These are phyloP conservation scores for Salix suchowensis DNA, from an alignment of 345 rosid species.

Conservation along the genomic window DNA sequence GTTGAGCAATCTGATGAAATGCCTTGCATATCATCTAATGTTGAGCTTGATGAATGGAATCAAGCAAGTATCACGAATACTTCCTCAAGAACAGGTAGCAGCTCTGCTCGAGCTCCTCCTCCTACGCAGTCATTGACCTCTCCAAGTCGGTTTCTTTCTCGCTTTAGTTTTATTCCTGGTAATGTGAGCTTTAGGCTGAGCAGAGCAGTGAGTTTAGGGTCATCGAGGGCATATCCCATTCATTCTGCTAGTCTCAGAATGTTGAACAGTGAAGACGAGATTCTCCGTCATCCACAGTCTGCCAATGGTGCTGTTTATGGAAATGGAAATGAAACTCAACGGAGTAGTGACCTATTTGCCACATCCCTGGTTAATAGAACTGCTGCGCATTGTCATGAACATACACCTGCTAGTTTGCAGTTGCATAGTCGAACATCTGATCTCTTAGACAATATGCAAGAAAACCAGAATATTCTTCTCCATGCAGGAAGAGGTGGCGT, in stretches of 20 bases:
- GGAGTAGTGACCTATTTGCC: constrained; percentile 10
- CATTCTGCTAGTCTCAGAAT: constrained; percentile 36
- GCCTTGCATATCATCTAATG: constrained; percentile 37
- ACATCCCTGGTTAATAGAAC: constrained; percentile 15
- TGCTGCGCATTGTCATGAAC: constrained; percentile 16
- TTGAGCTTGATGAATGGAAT: constrained; percentile 45
- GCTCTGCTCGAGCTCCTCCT: constrained; percentile 51
- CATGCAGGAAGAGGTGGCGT: constrained; percentile 29
- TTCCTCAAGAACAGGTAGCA: constrained; percentile 36
- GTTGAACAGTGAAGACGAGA: constrained; percentile 34
- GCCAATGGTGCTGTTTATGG: constrained; percentile 29
- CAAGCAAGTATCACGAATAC: constrained; percentile 30
- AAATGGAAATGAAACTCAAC: constrained; percentile 34
- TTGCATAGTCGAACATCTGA: constrained; percentile 9
- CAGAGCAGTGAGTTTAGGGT: constrained; percentile 73
- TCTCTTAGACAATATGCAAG: constrained; percentile 16
- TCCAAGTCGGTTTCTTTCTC: constrained; percentile 60
- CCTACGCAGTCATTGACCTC: constrained; percentile 27
- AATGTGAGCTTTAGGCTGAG: constrained; percentile 69
- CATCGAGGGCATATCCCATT: constrained; percentile 55
- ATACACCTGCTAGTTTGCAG: constrained; percentile 4
- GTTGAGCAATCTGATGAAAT: constrained; percentile 32
- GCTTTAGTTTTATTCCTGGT: constrained; percentile 81
- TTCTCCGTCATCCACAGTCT: constrained; percentile 28
- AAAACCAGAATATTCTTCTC: constrained; percentile 22